Evolutionary conservation across 805 yeast genomes (phyloP).

Genomic region (Debaryomyces castellii): DNA sequence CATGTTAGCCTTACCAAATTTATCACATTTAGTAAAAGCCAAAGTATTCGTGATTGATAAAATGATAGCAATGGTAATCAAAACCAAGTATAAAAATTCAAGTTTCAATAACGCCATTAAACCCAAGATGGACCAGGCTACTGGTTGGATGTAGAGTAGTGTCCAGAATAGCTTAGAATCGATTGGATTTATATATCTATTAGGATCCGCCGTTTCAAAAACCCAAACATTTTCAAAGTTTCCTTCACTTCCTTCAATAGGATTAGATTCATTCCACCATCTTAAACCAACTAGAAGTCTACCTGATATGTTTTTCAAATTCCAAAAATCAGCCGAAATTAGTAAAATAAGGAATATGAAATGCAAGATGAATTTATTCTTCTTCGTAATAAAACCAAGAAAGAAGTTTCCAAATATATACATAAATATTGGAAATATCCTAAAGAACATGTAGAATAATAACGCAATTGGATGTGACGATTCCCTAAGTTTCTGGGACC

Average conservation of each 20-base stretch:
- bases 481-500: constrained; percentile 46
- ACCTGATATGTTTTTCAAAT: constrained; percentile 87
- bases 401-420: constrained; percentile 73
- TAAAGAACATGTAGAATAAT: constrained; percentile 58
- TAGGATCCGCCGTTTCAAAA: constrained; percentile 79
- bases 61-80: constrained; percentile 66
- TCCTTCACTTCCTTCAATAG: constrained; percentile 49
- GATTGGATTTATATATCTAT: constrained; percentile 76
- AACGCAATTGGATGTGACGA: constrained; percentile 86
- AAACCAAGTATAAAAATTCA: constrained; percentile 62
- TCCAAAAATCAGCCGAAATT: constrained; percentile 91
- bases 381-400: constrained; percentile 41
- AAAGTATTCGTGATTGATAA: constrained; percentile 79
- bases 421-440: constrained; percentile 61
- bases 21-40: constrained; percentile 91
- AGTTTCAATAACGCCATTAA: constrained; percentile 76
- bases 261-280: constrained; percentile 88
- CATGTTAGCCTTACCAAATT: constrained; percentile 80
- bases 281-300: constrained; percentile 85
- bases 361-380: constrained; percentile 62
- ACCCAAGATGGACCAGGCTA: constrained; percentile 72
- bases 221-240: constrained; percentile 73
- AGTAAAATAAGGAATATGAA: constrained; percentile 77
- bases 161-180: constrained; percentile 90
- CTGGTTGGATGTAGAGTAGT: constrained; percentile 72